Base-by-base conservation (phyloP, 805 yeast species). In the Brettanomyces naardenensis region DNA sequence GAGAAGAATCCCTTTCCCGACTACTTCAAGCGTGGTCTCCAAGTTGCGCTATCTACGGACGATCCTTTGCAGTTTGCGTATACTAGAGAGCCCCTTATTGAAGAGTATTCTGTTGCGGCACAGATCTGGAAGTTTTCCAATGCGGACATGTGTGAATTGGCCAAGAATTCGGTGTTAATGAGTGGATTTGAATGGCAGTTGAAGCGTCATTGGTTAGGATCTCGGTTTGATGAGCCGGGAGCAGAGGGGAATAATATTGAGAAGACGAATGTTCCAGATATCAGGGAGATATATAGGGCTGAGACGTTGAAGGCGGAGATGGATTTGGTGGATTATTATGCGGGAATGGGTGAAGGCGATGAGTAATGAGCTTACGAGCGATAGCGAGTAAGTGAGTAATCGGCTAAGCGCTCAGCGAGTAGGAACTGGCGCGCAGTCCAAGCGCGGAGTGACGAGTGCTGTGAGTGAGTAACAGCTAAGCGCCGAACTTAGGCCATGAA, bases 51-150 rank as follows among this genome's bases (percentile, higher is more conserved):
- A 39, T 89, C 97, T 0, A 88, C 97, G 0, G 99, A 92, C 62
- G 99, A 92, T 65, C 99, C 99, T 5, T 69, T 92, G 36, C 99
- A 94, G 63, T 92, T 92, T 57, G 84, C 97, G 0, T 92, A 88
- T 64, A 92, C 99, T 23, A 78, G 94, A 53, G 99, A 92, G 56
- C 97, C 99, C 13, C 70, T 92, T 53, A 92, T 92, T 49, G 98
- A 92, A 60, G 98, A 92, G 61, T 92, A 89, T 58, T 86, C 96
- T 2, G 97, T 92, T 22, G 98, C 98, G 5, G 97, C 97, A 0
- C 97, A 92, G 61, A 92, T 92, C 48, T 92, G 89, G 69, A 88
- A 92, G 56, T 69, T 92, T 30, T 86, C 95, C 0, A 78, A 87
- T 44, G 97, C 90, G 23, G 98, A 92, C 61, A 87, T 92, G 94